Evolutionary conservation across 495 filamentous ascomycete species (phyloP).

Genomic region (Tuber magnatum): DNA sequence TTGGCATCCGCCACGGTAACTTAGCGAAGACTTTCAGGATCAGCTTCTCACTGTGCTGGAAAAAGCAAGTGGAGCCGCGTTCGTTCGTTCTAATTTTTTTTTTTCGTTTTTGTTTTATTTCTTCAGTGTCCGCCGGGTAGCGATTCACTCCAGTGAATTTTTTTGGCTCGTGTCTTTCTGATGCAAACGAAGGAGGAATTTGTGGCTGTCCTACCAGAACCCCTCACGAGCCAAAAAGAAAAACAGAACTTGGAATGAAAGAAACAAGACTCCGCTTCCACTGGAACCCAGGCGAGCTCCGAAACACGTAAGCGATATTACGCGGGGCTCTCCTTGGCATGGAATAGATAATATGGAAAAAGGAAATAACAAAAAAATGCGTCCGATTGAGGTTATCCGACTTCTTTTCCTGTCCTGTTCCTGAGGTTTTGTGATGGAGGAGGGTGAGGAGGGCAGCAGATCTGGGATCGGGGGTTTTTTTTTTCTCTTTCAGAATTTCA

Average conservation of each 20-base stretch:
- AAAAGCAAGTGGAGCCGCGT: constrained; percentile 1
- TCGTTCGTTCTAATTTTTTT: background rate
- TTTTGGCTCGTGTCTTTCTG: constrained; percentile 32
- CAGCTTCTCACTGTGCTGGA: background rate
- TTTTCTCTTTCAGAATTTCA: background rate
- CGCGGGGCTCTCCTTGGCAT: constrained; percentile 23
- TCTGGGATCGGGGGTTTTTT: constrained; percentile 1
- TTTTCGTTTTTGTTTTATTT: background rate
- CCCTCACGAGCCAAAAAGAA: constrained; percentile 7
- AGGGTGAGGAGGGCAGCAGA: background rate
- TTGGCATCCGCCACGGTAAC: background rate
- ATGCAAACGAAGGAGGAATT: constrained; percentile 14
- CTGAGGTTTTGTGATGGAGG: constrained; percentile 1
- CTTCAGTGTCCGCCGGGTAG: background rate
- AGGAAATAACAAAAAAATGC: background rate
- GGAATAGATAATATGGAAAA: background rate
- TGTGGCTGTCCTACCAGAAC: constrained; percentile 23
- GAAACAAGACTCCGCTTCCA: constrained; percentile 2
- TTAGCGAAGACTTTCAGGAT: background rate
- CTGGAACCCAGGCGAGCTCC: constrained; percentile 37
- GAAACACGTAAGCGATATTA: constrained; percentile 39
- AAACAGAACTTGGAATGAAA: background rate
- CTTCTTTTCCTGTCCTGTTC: constrained; percentile 16
- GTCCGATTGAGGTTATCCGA: constrained; percentile 13
- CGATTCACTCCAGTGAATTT: constrained; percentile 7